Percentiles rank a stretch among this genome's conserved stretches.
Conservation (phyloP, 1,284 basidiomycete species). For the Cystobasidiaceae sp. region DNA sequence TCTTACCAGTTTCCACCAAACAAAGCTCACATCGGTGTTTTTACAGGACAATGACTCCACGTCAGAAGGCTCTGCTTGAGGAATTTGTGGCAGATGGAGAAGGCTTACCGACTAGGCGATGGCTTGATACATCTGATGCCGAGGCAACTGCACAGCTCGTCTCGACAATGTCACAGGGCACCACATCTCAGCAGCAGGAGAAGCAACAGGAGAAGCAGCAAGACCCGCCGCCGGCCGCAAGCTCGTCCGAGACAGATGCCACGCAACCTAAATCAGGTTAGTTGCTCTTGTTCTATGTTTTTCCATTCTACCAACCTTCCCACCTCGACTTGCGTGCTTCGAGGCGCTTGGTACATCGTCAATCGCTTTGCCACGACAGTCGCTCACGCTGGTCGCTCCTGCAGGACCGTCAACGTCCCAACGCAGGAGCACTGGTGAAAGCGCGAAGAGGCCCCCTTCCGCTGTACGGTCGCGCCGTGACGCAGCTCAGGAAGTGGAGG, state of each 20-base stretch:
- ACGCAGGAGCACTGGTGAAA: too few relatives aligned
- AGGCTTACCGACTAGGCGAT: slow-evolving; percentile 21
- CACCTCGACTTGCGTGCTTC: background rate
- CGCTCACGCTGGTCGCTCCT: too few relatives aligned
- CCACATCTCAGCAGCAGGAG: background rate
- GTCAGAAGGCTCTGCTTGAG: slow-evolving; percentile 28
- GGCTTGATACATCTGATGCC: slow-evolving; percentile 6
- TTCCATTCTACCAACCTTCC: background rate
- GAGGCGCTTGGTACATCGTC: background rate
- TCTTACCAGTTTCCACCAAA: too few relatives aligned
- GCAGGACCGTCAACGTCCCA: too few relatives aligned
- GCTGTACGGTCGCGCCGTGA: too few relatives aligned
- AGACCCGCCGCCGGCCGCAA: background rate
- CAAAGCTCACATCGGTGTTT: too few relatives aligned
- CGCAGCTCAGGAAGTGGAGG: too few relatives aligned
- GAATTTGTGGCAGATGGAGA: slow-evolving; percentile 29
- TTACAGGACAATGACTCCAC: slow-evolving; percentile 29
- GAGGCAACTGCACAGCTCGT: background rate
- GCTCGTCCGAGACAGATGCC: background rate
- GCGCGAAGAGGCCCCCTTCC: too few relatives aligned
- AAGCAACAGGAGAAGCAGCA: background rate
- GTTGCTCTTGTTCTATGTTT: background rate
- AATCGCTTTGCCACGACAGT: too few relatives aligned
- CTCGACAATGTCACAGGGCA: background rate
- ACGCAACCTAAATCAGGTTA: background rate